These are phyloP conservation scores for Letharia lupina DNA, from an alignment of 495 filamentous ascomycete species.

Conservation along the genomic window DNA sequence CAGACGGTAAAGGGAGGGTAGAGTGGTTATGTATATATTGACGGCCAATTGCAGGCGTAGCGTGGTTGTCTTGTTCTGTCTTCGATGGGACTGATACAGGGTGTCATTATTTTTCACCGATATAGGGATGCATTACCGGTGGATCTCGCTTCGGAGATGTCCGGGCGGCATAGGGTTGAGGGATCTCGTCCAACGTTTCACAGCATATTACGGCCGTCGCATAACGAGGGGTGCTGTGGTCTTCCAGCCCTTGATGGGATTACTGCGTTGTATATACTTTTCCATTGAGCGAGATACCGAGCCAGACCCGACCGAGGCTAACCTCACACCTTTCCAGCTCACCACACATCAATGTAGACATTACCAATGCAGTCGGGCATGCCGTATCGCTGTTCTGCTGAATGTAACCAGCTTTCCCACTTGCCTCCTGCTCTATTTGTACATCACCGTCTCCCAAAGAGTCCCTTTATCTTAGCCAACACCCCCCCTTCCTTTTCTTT, in stretches of 20 bases:
- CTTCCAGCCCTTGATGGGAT: neutral
- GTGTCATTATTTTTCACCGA: neutral
- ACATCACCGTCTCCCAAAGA: constrained; percentile 58
- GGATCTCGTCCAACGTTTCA: neutral
- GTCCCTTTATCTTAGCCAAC: constrained; percentile 27
- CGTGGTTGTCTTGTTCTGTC: neutral
- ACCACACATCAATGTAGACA: neutral
- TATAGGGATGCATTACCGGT: neutral
- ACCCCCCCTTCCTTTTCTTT: constrained; percentile 29
- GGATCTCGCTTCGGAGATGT: neutral
- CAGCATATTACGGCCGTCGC: neutral
- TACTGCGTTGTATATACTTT: neutral
- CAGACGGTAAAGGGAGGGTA: constrained; percentile 24
- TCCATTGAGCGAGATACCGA: neutral
- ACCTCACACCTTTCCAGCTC: neutral
- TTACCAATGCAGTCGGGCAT: neutral
- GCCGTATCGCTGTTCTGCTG: neutral
- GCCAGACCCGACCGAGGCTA: neutral
- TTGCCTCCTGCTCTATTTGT: neutral
- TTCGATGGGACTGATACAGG: neutral
- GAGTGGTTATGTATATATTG: constrained; percentile 1
- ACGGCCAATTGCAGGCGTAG: neutral
- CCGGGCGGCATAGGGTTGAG: neutral
- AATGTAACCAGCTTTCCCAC: neutral
- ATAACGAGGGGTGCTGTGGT: neutral